Evolutionary conservation across 1,139 yeast genomes (phyloP), one percentile per base, ranked within the genome.

Genomic region (Magnusiomyces magnusii): DNA sequence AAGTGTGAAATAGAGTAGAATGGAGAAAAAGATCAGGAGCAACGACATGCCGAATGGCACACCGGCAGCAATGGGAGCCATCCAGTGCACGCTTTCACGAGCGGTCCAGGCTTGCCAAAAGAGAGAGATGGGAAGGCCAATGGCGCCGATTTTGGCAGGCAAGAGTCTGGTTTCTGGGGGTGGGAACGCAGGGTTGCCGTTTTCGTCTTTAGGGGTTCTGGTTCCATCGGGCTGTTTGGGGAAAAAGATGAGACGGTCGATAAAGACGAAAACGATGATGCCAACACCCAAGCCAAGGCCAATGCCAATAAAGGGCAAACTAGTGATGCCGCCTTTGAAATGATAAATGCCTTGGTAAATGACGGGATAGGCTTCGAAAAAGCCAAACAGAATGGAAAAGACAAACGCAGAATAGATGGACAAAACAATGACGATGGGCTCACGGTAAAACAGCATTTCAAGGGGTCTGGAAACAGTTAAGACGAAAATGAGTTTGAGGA

Each of bases 91-190:
- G 9, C 68, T 63, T 15, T 61, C 60, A 67, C 82, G 79, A 17
- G 88, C 81, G 2, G 92, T 79, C 95, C 95, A 87, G 17, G 86
- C 95, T 61, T 87, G 77, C 95, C 95, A 87, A 72, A 88, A 87
- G 60, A 87, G 76, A 0, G 89, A 79, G 53, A 84, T 76, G 21
- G 92, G 92, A 62, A 87, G 75, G 21, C 82, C 79, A 39, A 85
- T 70, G 1, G 90, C 84, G 53, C 89, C 62, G 51, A 60, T 50
- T 28, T 58, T 58, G 27, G 79, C 74, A 54, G 72, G 66, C 2
- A 80, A 78, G 24, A 79, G 44, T 25, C 63, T 52, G 15, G 47
- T 41, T 57, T 63, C 62, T 42, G 64, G 60, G 17, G 57, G 21
- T 27, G 57, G 28, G 34, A 42, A 52, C 17, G 44, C 34, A 3